Evolutionary conservation across 768 basidiomycete genomes (phyloP), one percentile per base, ranked within the genome.

Genomic region (Rubroboletus satanas): DNA sequence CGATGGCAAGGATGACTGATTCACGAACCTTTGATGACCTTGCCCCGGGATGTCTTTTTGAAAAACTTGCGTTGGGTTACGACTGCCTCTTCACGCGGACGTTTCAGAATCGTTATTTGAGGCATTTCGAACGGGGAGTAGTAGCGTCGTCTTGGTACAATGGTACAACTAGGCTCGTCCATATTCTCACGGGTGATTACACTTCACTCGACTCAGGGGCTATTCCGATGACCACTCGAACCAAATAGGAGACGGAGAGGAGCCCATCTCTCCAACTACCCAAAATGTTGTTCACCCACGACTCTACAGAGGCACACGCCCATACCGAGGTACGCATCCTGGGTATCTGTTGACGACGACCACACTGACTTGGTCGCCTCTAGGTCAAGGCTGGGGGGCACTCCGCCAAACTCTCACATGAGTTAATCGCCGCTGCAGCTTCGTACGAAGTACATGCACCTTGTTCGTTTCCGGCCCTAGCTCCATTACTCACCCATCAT

Each of bases 11-110:
- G 11, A 18, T 18, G 1, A 14, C 21, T 5, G 5, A 23, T 17
- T 7, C 33, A 17, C 77, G 42, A 45, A 93, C 95, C 88, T 77
- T 95, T 97, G 65, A 95, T 83, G 18, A 99, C 92, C 66, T 94
- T 95, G 15, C 97, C 97, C 62, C 83, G 76, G 0, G 90, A 88
- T 0, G 97, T 98, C 74, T 98, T 98, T 72, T 92, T 96, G 79
- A 94, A 90, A 72, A 94, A 98, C 68, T 93, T 96, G 56, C 89
- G 85, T 63, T 92, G 92, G 0, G 90, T 89, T 3, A 88, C 67
- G 12, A 82, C 80, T 1, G 85, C 87, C 66, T 93, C 91, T 5
- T 82, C 77, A 41, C 77, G 76, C 15, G 87, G 79, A 51, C 90
- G 77, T 61, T 90, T 93, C 21, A 83, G 74, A 37, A 93, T 85